Percentiles rank a stretch among this genome's conserved stretches.
These are phyloP conservation scores for Volvox carteri DNA, from an alignment of 163 green algal genomes.

Conservation along the genomic window DNA sequence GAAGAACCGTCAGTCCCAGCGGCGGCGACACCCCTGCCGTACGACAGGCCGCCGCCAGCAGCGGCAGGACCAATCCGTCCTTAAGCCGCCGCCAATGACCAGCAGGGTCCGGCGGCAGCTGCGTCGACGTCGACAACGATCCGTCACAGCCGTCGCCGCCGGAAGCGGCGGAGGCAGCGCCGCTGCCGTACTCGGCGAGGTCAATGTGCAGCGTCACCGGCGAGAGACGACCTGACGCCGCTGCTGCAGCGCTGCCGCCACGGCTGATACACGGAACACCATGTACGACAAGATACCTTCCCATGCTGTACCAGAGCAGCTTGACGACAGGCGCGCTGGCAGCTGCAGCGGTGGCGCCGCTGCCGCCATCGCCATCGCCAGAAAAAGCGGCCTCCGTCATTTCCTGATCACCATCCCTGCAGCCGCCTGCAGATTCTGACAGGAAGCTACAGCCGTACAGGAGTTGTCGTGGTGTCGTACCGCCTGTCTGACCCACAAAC, in stretches of 20 bases:
- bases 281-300: constrained; percentile 39
- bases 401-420: neutral
- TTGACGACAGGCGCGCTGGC: neutral
- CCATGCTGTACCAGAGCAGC: constrained; percentile 49
- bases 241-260: neutral
- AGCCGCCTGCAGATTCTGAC: too few species aligned
- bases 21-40: constrained; percentile 11
- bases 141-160: neutral
- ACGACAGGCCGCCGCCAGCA: constrained; percentile 39
- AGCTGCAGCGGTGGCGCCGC: neutral
- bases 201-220: constrained; percentile 16
- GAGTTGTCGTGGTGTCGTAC: constrained; percentile 6
- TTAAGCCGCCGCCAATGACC: constrained; percentile 18
- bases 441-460: constrained; percentile 26
- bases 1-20: constrained; percentile 27
- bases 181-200: constrained; percentile 35
- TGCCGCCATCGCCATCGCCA: neutral
- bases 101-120: neutral
- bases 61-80: constrained; percentile 46
- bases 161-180: neutral
- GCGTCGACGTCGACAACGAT: neutral
- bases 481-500: neutral
- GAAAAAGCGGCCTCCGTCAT: neutral
- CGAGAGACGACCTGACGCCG: neutral
- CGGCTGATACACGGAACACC: neutral